A percentile compares a stretch with the other conserved stretches of the same genome.
These are phyloP conservation scores for Parsonsia alboflavescens DNA, from an alignment of 257 asterid species.

Conservation along the genomic window DNA sequence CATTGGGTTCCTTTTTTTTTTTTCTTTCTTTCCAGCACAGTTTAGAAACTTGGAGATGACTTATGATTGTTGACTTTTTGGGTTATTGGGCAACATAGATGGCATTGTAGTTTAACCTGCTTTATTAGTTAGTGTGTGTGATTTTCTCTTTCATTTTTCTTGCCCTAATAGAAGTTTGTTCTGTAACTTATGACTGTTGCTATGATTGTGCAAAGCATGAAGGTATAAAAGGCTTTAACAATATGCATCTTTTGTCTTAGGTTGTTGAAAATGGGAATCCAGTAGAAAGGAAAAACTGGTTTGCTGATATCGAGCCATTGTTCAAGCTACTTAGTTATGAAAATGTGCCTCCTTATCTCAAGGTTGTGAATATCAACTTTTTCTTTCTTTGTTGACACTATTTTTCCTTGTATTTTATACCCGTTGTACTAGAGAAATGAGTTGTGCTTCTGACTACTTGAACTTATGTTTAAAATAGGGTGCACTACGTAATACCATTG, in stretches of 20 bases:
- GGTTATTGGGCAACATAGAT: background rate
- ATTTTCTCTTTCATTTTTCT: background rate
- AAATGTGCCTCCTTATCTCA: conserved; percentile 96
- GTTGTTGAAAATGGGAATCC: conserved; percentile 84
- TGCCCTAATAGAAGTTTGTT: background rate
- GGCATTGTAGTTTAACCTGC: background rate
- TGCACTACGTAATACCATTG: conserved; percentile 75
- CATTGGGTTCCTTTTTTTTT: background rate
- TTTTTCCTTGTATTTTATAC: background rate
- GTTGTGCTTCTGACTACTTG: conserved; percentile 22
- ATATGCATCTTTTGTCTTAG: conserved; percentile 33
- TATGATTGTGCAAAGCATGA: background rate
- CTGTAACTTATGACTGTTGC: background rate
- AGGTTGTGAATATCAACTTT: conserved; percentile 39
- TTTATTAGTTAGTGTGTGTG: background rate
- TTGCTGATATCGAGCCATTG: conserved; percentile 88
- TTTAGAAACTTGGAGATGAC: background rate
- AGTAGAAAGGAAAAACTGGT: conserved; percentile 82
- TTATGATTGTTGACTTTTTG: background rate
- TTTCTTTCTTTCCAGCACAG: background rate
- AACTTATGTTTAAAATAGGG: conserved; percentile 46
- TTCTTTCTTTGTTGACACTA: background rate
- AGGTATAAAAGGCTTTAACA: background rate
- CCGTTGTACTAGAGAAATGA: conserved; percentile 9
- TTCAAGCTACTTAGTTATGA: conserved; percentile 95